Base-by-base conservation (phyloP, 225 moss, liverwort and hornwort genomes). In the Asterella californica region DNA sequence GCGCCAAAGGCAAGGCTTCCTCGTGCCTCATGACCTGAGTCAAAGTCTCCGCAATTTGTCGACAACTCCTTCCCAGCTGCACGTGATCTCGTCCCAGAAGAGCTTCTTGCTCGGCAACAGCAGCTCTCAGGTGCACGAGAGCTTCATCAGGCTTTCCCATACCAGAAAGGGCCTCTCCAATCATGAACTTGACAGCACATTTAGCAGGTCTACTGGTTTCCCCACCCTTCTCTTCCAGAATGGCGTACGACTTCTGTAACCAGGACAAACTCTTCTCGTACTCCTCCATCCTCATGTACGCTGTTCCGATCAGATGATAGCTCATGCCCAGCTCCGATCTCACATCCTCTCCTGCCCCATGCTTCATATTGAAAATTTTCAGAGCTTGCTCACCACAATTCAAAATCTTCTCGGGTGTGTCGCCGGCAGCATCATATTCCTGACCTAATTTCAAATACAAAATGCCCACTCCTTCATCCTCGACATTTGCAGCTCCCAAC, bases 71-170 rank as follows among this genome's bases (percentile, higher is more conserved):
- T 72, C 91, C 97, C 42, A 94, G 75, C 76, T 92, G 94, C 18
- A 89, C 86, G 79, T 97, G 94, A 80, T 81, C 79, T 73, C 78
- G 82, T 36, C 93, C 88, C 57, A 94, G 77, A 62, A 97, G 82
- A 42, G 84, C 82, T 83, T 97, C 97, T 85, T 97, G 97, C 78
- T 94, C 82, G 72, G 88, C 80, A 78, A 94, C 84, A 37, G 94
- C 97, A 42, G 86, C 82, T 27, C 86, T 86, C 60, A 94, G 83
- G 80, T 93, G 90, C 77, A 82, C 82, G 5, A 97, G 91, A 29
- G 97, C 94, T 61, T 93, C 89, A 76, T 94, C 93, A 45, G 92
- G 88, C 72, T 88, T 97, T n/a, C 93, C 97, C 80, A 88, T 71
- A 61, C 89, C 86, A 47, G 88, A 86, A 57, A 96, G 81, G 33